Conservation (phyloP, 2,329 filamentous ascomycete genomes). For the Colletotrichum sp. region DNA sequence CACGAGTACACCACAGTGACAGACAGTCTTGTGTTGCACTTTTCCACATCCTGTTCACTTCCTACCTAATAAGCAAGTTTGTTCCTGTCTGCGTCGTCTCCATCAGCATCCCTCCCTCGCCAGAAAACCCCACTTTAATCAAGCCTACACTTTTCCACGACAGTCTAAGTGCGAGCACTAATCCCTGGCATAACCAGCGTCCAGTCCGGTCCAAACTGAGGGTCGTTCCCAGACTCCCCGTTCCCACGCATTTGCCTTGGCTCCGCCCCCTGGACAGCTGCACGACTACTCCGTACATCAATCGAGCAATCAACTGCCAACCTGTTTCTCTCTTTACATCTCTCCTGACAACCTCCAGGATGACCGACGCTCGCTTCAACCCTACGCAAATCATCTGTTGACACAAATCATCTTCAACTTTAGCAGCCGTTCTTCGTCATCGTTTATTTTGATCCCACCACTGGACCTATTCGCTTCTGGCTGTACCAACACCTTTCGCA, state of each 20-base stretch:
- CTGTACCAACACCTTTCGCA: neutral
- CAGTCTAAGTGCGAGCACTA: neutral
- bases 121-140: neutral
- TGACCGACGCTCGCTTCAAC: conserved; percentile 19
- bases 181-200: neutral
- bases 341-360: conserved; percentile 9
- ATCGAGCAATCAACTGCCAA: neutral
- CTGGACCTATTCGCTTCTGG: neutral
- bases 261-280: neutral
- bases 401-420: neutral
- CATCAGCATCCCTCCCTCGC: neutral
- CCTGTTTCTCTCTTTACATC: neutral
- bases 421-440: neutral
- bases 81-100: neutral
- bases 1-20: neutral
- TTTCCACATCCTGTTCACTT: neutral
- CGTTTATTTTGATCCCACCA: neutral
- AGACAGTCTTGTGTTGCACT: neutral
- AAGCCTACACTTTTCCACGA: neutral
- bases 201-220: neutral
- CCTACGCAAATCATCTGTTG: neutral
- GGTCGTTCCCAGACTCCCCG: conserved; percentile 2
- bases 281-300: neutral
- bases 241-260: neutral
- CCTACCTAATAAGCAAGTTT: neutral